phyloP scores from a whole-genome alignment of 176 grass and related monocot genomes.

The Zoysia pacifica region DNA sequence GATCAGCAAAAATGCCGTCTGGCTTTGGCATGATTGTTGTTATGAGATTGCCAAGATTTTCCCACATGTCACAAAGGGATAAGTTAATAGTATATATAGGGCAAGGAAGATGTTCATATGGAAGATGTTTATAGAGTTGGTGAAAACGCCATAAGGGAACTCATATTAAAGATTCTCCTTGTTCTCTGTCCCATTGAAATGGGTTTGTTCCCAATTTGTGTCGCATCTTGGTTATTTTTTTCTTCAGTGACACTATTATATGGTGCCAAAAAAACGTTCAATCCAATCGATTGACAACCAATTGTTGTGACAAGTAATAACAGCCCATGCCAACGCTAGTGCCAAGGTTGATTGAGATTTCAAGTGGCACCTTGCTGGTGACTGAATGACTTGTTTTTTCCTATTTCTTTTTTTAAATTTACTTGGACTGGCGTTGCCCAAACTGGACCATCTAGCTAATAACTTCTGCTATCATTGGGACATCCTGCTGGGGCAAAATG shows the following conservation, averaged over 20 bases:
- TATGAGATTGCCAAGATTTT: conserved; percentile 38
- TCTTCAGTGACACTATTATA: neutral
- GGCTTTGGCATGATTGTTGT: conserved; percentile 25
- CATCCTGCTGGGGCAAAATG: neutral
- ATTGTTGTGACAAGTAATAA: neutral
- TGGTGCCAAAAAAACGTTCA: neutral
- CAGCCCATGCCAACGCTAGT: neutral
- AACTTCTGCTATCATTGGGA: neutral
- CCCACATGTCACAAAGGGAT: conserved; percentile 20
- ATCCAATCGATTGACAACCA: neutral
- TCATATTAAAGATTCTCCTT: conserved; percentile 35
- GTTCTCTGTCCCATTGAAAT: conserved; percentile 12
- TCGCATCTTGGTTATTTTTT: neutral
- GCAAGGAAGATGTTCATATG: conserved; percentile 43
- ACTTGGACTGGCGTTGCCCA: neutral
- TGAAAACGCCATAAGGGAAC: neutral
- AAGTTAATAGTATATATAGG: conserved; percentile 35
- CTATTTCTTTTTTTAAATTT: neutral
- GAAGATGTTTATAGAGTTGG: conserved; percentile 28
- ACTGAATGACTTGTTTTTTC: neutral
- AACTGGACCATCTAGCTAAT: neutral
- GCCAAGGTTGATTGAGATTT: neutral
- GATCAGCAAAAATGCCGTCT: conserved; percentile 8
- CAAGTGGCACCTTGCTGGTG: neutral
- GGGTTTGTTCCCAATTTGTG: neutral